A percentile compares a stretch with the other conserved stretches of the same genome.
phyloP scores from a whole-genome alignment of 2,329 filamentous ascomycete genomes.

The Curvularia spicifera region DNA sequence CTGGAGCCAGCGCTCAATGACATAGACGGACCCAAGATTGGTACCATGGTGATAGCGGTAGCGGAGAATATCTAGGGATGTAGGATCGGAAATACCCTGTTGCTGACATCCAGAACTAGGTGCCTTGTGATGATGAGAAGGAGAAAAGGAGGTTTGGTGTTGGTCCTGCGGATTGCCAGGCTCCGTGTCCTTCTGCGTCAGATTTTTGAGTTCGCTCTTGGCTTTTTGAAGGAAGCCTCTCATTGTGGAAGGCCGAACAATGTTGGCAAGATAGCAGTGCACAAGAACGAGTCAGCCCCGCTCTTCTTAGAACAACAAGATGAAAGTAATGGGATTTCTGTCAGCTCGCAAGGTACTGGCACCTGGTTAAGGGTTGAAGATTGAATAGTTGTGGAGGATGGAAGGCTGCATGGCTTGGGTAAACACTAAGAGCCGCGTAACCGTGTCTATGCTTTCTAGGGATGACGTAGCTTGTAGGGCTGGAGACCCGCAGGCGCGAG shows the following conservation, averaged over 20 bases:
- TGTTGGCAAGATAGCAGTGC: constrained; percentile 10
- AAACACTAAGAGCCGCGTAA: constrained; percentile 14
- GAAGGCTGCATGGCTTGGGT: neutral
- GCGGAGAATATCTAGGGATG: constrained; percentile 53
- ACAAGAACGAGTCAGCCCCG: neutral
- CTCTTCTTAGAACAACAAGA: neutral
- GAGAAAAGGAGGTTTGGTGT: constrained; percentile 8
- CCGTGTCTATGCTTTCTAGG: constrained; percentile 10
- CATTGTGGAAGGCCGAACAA: constrained; percentile 25
- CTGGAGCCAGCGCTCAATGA: constrained; percentile 66
- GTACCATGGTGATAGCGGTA: constrained; percentile 67
- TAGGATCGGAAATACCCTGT: constrained; percentile 48
- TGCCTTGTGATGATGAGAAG: neutral
- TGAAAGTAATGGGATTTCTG: neutral
- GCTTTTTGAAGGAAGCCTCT: constrained; percentile 39
- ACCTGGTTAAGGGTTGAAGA: neutral
- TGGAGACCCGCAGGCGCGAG: constrained; percentile 6
- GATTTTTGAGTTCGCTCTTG: constrained; percentile 32
- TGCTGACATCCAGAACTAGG: constrained; percentile 14
- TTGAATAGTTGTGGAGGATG: neutral
- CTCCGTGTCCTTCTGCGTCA: constrained; percentile 15
- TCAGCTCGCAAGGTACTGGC: neutral
- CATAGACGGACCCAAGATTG: constrained; percentile 65
- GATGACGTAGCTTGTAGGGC: constrained; percentile 20
- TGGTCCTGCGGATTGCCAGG: constrained; percentile 1